These are phyloP conservation scores for Penicillium oxalicum DNA, from an alignment of 2,329 filamentous ascomycete genomes.

Conservation along the genomic window DNA sequence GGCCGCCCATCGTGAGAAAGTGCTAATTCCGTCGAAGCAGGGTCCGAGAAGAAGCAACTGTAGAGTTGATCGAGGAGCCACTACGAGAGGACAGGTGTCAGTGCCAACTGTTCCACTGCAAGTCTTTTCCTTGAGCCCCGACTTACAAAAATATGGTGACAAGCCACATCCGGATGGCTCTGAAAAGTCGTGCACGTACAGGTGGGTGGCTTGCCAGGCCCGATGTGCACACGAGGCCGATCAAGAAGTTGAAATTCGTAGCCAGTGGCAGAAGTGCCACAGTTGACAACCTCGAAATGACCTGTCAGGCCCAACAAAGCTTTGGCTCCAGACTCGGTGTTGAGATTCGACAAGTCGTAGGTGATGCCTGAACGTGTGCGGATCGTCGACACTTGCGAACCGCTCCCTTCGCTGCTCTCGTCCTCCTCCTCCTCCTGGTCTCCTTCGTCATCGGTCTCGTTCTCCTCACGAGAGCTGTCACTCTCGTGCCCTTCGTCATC, in stretches of 20 bases:
- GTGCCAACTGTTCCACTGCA: not conserved
- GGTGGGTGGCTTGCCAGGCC: constrained; percentile 20
- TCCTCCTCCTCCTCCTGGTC: constrained; percentile 9
- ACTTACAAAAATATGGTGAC: constrained; percentile 41
- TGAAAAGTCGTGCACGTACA: constrained; percentile 36
- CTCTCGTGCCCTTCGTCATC: constrained; percentile 5
- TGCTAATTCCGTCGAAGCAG: constrained; percentile 24
- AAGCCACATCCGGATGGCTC: constrained; percentile 27
- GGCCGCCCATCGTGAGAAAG: constrained; percentile 30
- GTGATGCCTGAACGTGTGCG: constrained; percentile 30
- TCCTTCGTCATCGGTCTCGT: constrained; percentile 9
- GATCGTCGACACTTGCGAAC: constrained; percentile 19
- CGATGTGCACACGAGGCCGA: constrained; percentile 30
- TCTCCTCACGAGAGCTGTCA: constrained; percentile 12
- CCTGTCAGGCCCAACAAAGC: constrained; percentile 32
- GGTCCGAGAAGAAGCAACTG: constrained; percentile 27
- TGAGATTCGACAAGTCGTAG: constrained; percentile 30
- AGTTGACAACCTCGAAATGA: constrained; percentile 32
- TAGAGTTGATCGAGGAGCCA: constrained; percentile 41
- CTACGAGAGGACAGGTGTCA: constrained; percentile 19
- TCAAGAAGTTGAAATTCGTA: constrained; percentile 37
- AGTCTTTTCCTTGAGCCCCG: not conserved
- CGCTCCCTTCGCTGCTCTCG: constrained; percentile 14
- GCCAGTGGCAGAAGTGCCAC: constrained; percentile 24
- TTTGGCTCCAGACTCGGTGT: constrained; percentile 26